Conservation (phyloP, 129 eudicot genomes). For the Silybum marianum region DNA sequence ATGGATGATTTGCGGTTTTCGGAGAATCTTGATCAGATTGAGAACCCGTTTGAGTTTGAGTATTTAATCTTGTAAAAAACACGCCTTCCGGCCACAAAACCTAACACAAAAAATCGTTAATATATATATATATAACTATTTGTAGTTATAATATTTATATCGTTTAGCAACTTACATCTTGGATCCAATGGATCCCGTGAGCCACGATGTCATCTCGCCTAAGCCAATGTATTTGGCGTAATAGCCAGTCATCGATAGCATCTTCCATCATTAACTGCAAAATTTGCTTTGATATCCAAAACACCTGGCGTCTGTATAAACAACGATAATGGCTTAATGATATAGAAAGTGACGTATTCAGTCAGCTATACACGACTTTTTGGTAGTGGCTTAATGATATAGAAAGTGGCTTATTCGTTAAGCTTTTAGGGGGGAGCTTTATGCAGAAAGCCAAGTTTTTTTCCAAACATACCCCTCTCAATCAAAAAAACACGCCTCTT, state of each 20-base stretch:
- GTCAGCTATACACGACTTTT: too few species aligned
- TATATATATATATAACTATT: neutral
- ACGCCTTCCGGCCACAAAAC: conserved; percentile 90
- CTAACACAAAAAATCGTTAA: conserved; percentile 39
- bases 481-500: too few species aligned
- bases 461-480: too few species aligned
- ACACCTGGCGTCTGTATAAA: conserved; percentile 80
- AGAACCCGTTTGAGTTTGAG: conserved; percentile 37
- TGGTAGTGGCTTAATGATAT: too few species aligned
- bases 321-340: neutral
- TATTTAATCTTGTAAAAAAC: conserved; percentile 58
- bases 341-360: too few species aligned
- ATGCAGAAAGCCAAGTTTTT: too few species aligned
- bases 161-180: conserved; percentile 60
- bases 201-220: conserved; percentile 87
- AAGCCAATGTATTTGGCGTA: conserved; percentile 90
- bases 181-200: conserved; percentile 86
- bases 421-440: neutral
- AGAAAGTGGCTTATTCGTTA: too few species aligned
- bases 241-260: conserved; percentile 98
- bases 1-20: conserved; percentile 33
- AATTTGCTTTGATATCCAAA: conserved; percentile 99
- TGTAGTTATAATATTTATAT: neutral
- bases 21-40: conserved; percentile 48
- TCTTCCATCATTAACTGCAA: conserved; percentile 99